Percentiles rank a stretch among this genome's conserved stretches.
Evolutionary conservation across 1,284 basidiomycete species (phyloP).

Genomic region (Naganishia cerealis): DNA sequence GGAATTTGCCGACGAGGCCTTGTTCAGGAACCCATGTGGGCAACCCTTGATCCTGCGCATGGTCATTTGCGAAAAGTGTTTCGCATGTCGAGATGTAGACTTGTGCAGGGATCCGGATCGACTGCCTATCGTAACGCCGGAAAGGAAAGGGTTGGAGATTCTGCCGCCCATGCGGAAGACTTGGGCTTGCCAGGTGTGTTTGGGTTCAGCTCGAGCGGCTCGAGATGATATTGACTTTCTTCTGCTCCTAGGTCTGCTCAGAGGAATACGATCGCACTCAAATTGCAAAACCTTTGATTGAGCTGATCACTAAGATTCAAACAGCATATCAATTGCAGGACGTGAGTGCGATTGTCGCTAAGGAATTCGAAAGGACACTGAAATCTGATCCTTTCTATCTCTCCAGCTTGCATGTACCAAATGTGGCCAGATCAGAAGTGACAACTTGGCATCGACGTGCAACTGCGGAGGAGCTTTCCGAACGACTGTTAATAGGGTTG

Average conservation of each 20-base stretch:
- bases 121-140: conserved; percentile 58
- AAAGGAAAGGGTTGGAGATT: conserved; percentile 40
- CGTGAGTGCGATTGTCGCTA: conserved; percentile 55
- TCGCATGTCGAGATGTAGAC: conserved; percentile 85
- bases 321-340: conserved; percentile 84
- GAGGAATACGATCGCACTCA: conserved; percentile 76
- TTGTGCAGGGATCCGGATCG: conserved; percentile 90
- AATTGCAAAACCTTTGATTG: conserved; percentile 84
- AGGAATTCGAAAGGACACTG: background rate
- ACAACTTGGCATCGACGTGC: conserved; percentile 82
- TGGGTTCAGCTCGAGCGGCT: conserved; percentile 52
- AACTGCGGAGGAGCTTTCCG: conserved; percentile 82
- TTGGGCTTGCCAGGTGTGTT: conserved; percentile 54
- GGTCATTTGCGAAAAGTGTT: conserved; percentile 88
- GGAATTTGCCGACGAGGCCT: conserved; percentile 81
- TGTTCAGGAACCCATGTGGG: conserved; percentile 90
- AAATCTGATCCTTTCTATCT: background rate
- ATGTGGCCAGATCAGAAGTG: conserved; percentile 82
- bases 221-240: background rate
- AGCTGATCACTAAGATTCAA: conserved; percentile 70
- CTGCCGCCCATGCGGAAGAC: conserved; percentile 53
- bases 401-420: conserved; percentile 64
- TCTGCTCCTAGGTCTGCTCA: conserved; percentile 26
- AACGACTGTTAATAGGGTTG: conserved; percentile 68
- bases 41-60: conserved; percentile 76